These are phyloP conservation scores for Fusarium ambrosium DNA, from an alignment of 2,329 filamentous ascomycete genomes.

Conservation along the genomic window DNA sequence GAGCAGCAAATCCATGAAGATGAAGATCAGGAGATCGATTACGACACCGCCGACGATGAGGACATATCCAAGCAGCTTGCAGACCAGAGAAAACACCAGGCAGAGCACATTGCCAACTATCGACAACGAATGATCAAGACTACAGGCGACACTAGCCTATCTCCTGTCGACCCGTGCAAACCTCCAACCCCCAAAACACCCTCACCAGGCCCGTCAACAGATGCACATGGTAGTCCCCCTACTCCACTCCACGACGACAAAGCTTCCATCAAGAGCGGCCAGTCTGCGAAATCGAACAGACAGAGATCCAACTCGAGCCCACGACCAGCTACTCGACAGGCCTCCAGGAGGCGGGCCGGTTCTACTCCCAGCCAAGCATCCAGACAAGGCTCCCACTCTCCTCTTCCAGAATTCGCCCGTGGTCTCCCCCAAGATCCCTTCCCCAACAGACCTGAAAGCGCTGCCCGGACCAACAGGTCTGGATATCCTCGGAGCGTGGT, in stretches of 20 bases:
- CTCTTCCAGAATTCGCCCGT: slow-evolving; percentile 6
- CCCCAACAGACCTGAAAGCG: neutral
- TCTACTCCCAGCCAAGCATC: neutral
- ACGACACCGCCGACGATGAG: neutral
- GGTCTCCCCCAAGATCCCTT: slow-evolving; percentile 14
- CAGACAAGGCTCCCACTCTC: neutral
- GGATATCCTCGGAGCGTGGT: neutral
- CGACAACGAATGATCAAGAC: slow-evolving; percentile 12
- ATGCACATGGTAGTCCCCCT: too few species aligned
- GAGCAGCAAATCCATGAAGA: neutral
- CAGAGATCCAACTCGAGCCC: neutral
- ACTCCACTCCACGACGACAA: neutral
- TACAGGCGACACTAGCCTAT: neutral
- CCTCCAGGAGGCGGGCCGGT: neutral
- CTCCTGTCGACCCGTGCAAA: neutral
- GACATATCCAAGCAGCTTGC: neutral
- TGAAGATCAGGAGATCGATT: slow-evolving; percentile 3
- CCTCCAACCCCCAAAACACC: neutral
- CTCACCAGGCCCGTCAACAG: neutral
- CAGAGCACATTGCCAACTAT: slow-evolving; percentile 5
- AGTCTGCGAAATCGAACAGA: neutral
- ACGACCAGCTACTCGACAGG: neutral
- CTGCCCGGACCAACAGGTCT: neutral
- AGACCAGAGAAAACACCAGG: slow-evolving; percentile 3
- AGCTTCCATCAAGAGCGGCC: neutral